Evolutionary conservation across 2,329 filamentous ascomycete species (phyloP).

Genomic region (Leptodontidium sp.): DNA sequence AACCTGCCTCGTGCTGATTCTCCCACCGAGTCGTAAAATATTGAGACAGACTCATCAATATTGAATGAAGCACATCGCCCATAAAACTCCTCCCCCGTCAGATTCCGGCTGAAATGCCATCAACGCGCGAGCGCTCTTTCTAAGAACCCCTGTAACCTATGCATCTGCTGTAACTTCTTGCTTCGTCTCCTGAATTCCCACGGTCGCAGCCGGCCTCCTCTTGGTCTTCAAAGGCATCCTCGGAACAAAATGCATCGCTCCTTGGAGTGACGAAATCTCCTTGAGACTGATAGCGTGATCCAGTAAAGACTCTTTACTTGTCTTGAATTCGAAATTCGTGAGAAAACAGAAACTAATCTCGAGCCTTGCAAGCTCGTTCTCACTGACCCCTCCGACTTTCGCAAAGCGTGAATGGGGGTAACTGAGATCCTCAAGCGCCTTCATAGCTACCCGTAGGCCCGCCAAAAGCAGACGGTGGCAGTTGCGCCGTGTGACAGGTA

Average conservation of each 20-base stretch:
- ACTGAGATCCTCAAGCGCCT: constrained; percentile 90
- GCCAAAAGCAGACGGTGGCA: constrained; percentile 87
- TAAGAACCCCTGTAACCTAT: constrained; percentile 27
- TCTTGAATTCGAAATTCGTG: constrained; percentile 81
- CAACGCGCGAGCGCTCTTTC: constrained; percentile 24
- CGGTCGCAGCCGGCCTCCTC: constrained; percentile 32
- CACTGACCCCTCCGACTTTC: constrained; percentile 87
- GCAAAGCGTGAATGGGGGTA: constrained; percentile 87
- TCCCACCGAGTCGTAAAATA: not conserved
- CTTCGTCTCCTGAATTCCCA: constrained; percentile 38
- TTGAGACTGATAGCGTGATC: constrained; percentile 56
- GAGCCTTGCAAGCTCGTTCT: constrained; percentile 79
- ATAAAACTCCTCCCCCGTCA: not conserved
- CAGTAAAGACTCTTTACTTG: constrained; percentile 64
- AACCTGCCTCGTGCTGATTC: constrained; percentile 6
- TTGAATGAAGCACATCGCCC: not conserved
- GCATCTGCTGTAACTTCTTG: constrained; percentile 42
- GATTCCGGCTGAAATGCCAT: not conserved
- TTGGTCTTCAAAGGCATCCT: constrained; percentile 41
- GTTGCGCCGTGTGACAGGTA: constrained; percentile 84
- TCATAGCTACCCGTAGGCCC: constrained; percentile 87
- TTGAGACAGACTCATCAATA: too few relatives aligned
- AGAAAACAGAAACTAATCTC: constrained; percentile 92
- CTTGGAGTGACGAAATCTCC: constrained; percentile 46
- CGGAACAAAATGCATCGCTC: constrained; percentile 45